Evolutionary conservation across 441 rosid genomes (phyloP), one percentile per base, ranked within the genome.

Genomic region (Bocquillonia castaneifolia): DNA sequence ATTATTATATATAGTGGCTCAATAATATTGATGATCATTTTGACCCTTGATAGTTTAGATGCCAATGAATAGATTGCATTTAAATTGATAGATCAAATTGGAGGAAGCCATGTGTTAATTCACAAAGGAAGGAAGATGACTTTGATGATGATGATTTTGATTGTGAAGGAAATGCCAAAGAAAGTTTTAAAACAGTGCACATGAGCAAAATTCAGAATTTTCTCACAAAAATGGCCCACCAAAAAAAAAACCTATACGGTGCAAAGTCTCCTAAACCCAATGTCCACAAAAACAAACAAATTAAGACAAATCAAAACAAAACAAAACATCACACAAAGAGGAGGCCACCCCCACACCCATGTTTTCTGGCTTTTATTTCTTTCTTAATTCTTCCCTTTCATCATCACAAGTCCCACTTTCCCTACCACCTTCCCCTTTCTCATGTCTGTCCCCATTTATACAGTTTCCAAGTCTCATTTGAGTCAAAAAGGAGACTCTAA

Each of bases 401-500:
- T 81, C 71, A 73, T 77, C 79, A 66, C 73, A 44, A 71, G 74
- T 53, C 78, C 82, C 81, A 58, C 78, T 40, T 72, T 58, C 60
- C 66, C 55, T 40, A 45, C 74, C 75, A 62, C 79, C 79, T 60
- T 72, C 9, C 83, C 72, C 83, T 82, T 77, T 76, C 86, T 10
- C 79, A 56, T 64, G 83, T 68, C 82, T 59, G 77, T 59, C 79
- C 76, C 58, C 63, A 69, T 42, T 52, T 69, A 60, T 5, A 61
- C 60, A 63, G 52, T 55, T 28, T 12, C 20, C 51, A 45, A 76
- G 76, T 73, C 83, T 72, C 59, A 61, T 59, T 64, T 67, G 47
- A 74, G 82, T 82, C 79, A 76, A 82, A 79, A 75, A 76, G 72
- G 8, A 44, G 52, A 34, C 73, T 71, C 44, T 12, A 23, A 57